Evolutionary conservation across 208 protist genomes (phyloP).

Genomic region (Naegleria gruberi): DNA sequence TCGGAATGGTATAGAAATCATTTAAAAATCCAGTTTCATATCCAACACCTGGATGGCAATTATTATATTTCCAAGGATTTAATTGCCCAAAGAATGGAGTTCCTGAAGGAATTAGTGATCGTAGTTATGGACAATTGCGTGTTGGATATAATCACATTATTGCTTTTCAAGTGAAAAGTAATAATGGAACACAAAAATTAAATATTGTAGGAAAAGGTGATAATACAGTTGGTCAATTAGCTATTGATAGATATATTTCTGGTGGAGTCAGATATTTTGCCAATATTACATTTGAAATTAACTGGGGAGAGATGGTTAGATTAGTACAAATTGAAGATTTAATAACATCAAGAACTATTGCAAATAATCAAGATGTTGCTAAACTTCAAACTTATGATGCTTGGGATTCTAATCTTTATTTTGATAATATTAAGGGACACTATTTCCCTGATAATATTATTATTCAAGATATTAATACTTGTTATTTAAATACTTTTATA

Average conservation of each 20-base stretch:
- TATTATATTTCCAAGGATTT: not conserved
- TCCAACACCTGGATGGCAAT: not conserved
- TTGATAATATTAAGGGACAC: not conserved
- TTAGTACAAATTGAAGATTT: not conserved
- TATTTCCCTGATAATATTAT: not conserved
- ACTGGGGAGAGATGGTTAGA: not conserved
- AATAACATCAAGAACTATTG: not conserved
- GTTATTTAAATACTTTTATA: not conserved
- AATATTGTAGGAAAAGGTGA: not conserved
- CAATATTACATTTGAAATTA: not conserved
- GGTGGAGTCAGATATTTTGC: not conserved
- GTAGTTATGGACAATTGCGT: not conserved
- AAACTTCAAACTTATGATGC: not conserved
- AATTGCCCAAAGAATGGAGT: not conserved
- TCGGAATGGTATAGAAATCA: too few species aligned
- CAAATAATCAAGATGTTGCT: not conserved
- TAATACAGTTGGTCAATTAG: not conserved
- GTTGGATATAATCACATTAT: not conserved
- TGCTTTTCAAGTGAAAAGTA: not conserved
- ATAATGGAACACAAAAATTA: not conserved
- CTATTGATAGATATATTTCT: not conserved
- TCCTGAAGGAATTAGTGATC: not conserved
- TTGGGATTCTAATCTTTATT: not conserved
- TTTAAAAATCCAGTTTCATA: not conserved
- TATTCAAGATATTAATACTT: not conserved